Base-by-base conservation (phyloP, 2,329 filamentous ascomycete genomes). In the Talaromyces sp. region DNA sequence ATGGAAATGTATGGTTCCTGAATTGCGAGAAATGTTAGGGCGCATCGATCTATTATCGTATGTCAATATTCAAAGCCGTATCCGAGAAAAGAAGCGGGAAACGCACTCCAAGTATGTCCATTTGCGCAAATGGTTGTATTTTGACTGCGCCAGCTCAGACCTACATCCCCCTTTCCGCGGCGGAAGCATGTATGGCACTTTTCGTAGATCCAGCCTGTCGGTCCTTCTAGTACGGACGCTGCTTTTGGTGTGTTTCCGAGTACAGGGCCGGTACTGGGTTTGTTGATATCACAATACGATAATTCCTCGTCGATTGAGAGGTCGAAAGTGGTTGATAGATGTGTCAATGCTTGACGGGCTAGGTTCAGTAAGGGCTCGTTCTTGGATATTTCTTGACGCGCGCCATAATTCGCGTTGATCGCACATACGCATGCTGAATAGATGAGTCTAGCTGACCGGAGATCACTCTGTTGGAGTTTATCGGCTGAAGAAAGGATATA, bases 1-100 rank as follows among this genome's bases (percentile, higher is more conserved):
- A 85, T 86, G 13, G 83, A 83, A 1, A 82, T 76, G 1, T 80
- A 80, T 2, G 85, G 84, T 38, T 81, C 79, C 70, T 86, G 84
- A 6, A 87, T 85, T 1, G 84, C 78, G 5, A 86, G 69, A 61
- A 85, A 83, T n/a, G 82, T 84, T 25, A 87, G 68, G 13, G 78
- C 79, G 69, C 85, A 88, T 40, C 85, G 79, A n/a, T 76, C 81
- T 83, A 66, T 43, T 27, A n/a, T 7, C 34, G 8, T 6, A 38
- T n/a, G 10, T 58, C 19, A 27, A 19, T 27, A 27, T 58, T 2
- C 22, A 25, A 58, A 5, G 11, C 22, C 19, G 2, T 31, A n/a
- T 19, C 17, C 6, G 17, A 25, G 47, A n/a, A 29, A 8, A 22
- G 31, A 29, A n/a, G 40, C 51, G 58, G 15, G 47, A 63, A 13